Percentiles rank a stretch among this genome's conserved stretches.
These are phyloP conservation scores for Penicillium sp. DNA, from an alignment of 2,329 filamentous ascomycete species.

Conservation along the genomic window DNA sequence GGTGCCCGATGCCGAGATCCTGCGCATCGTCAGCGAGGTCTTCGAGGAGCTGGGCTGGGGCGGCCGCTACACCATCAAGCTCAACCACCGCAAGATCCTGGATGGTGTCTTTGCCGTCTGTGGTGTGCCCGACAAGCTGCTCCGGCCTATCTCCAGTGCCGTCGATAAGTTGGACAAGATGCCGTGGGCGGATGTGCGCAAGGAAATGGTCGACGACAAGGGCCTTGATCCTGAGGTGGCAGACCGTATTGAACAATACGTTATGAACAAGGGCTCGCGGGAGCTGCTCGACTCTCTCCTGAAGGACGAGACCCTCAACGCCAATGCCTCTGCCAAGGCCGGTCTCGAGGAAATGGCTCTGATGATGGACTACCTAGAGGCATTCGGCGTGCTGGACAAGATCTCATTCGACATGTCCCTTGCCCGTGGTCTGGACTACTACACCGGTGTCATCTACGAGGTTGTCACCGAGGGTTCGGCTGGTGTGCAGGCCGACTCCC, in stretches of 20 bases:
- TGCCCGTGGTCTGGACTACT: constrained; percentile 88
- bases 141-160: constrained; percentile 83
- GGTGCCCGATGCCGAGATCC: constrained; percentile 86
- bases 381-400: constrained; percentile 67
- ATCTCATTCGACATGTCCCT: constrained; percentile 88
- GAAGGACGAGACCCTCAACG: constrained; percentile 63
- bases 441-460: constrained; percentile 87
- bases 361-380: constrained; percentile 77
- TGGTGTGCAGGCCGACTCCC: constrained; percentile 41
- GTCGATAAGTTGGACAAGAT: constrained; percentile 96
- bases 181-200: constrained; percentile 83
- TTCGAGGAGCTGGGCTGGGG: constrained; percentile 77
- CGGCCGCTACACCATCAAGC: constrained; percentile 77
- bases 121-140: constrained; percentile 82
- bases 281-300: constrained; percentile 71
- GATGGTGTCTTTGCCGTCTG: constrained; percentile 90
- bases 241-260: constrained; percentile 82
- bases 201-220: constrained; percentile 92
- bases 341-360: constrained; percentile 78
- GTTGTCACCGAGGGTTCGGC: constrained; percentile 79
- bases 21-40: constrained; percentile 79
- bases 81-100: constrained; percentile 92
- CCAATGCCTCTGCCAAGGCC: constrained; percentile 71
- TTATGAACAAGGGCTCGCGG: constrained; percentile 70
- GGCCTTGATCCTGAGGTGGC: constrained; percentile 72